Base-by-base conservation (phyloP, 139 green algal species). In the Coelastrella sp. region DNA sequence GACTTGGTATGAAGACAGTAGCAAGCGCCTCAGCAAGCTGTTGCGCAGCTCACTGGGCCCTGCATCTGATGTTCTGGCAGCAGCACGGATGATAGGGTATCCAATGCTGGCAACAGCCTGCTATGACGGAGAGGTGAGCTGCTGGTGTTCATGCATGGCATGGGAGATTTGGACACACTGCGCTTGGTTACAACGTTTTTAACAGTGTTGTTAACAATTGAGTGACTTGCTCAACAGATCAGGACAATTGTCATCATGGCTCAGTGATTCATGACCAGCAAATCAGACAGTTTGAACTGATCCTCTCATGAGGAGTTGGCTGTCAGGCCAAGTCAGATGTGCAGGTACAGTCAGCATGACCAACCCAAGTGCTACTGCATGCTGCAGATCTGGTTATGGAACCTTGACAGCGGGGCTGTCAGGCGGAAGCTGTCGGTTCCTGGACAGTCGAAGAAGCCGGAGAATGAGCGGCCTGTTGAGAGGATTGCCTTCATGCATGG, bases 381-480 rank as follows among this genome's bases (percentile, higher is more conserved):
- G 24, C 19, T 85, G 79, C 61, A 87, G 82, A 66, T 87, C 20
- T 87, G 82, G 82, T 20, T 87, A 25, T 87, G 82, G 84, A 89
- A 89, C 22, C 22, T 82, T 57, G 84, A 89, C 22, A 89, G 84
- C 58, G 84, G 84, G 8, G 84, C 70, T 7, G 56, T 89, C 4
- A 22, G 68, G 49, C 70, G 70, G 11, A 82, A 89, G 84, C 84
- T 89, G 70, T 22, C 83, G 19, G 20, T 74, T 4, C 70, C 61
- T 14, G 84, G 84, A 11, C 72, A 74, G 10, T n/a, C 11, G 6
- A 58, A 7, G 17, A n/a, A 25, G 63, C 70, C 84, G 10, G 70
- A 70, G 49, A 83, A 70, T 59, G 84, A 89, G 70, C 70, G 24
- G 70, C 49, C 84, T 61, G 70, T 89, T 35, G 84, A 89, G 70